These are phyloP conservation scores for Conringia planisiliqua DNA, from an alignment of 345 rosid species.

Conservation along the genomic window DNA sequence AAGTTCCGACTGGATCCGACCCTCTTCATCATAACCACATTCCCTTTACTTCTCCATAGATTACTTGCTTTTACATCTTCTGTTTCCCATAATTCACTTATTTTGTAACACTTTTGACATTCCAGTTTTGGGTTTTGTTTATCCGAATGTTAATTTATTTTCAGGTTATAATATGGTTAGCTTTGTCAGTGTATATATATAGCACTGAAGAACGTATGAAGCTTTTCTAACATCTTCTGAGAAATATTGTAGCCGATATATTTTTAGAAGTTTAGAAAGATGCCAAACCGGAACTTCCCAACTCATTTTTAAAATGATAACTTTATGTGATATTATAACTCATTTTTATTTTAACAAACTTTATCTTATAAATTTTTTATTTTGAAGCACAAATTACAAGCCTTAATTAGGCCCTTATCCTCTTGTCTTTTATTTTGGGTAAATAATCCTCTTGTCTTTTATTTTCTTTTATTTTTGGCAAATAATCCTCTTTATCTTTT, in stretches of 20 bases:
- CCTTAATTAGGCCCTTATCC: background rate
- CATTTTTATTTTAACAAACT: background rate
- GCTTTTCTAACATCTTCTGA: conserved; percentile 6
- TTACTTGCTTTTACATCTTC: background rate
- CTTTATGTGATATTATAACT: background rate
- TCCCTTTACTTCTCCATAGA: conserved; percentile 26
- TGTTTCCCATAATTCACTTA: background rate
- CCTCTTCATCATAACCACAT: conserved; percentile 35
- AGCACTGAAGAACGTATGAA: background rate
- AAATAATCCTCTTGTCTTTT: too few relatives aligned
- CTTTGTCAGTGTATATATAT: background rate
- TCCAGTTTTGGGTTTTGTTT: conserved; percentile 3
- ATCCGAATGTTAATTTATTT: background rate
- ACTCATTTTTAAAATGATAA: background rate
- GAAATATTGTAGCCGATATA: background rate
- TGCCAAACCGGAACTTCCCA: background rate
- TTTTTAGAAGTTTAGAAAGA: background rate
- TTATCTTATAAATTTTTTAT: background rate
- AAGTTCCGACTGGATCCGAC: conserved; percentile 39
- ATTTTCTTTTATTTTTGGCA: too few relatives aligned
- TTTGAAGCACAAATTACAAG: background rate
- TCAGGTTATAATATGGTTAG: background rate
- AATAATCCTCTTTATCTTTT: too few relatives aligned
- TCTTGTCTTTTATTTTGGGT: too few relatives aligned
- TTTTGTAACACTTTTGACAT: background rate